A percentile compares a stretch with the other conserved stretches of the same genome.
Evolutionary conservation across 805 yeast species (phyloP).

Genomic region (Starmerella floricola): DNA sequence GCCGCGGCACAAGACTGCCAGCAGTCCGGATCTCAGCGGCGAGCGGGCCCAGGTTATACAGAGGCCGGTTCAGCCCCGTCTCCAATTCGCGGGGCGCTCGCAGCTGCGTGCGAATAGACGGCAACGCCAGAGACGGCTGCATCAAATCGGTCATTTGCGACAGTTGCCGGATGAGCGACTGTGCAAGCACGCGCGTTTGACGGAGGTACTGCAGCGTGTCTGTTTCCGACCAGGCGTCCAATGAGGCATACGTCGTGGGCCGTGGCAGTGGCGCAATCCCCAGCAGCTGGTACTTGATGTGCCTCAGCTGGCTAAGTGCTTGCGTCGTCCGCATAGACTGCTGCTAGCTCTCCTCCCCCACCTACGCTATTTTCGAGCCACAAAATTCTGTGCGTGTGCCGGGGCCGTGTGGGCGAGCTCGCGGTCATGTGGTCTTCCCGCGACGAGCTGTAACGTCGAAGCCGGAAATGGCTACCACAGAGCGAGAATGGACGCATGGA

Average conservation of each 20-base stretch:
- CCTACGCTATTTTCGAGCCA: too few relatives aligned
- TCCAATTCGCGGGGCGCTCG: background rate
- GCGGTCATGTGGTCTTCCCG: too few relatives aligned
- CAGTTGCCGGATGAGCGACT: constrained; percentile 5
- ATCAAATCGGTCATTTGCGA: constrained; percentile 8
- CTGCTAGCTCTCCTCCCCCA: background rate
- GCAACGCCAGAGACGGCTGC: background rate
- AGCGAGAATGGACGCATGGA: too few relatives aligned
- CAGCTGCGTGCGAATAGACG: constrained; percentile 2
- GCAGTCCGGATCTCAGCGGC: background rate
- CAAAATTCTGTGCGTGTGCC: too few relatives aligned
- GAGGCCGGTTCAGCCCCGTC: background rate
- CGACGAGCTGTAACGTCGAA: too few relatives aligned
- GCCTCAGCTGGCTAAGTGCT: background rate
- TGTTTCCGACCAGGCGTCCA: constrained; percentile 9
- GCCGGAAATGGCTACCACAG: too few relatives aligned
- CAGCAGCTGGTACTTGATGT: constrained; percentile 7
- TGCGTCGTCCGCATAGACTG: background rate
- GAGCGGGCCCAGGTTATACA: background rate
- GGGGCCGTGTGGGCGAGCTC: too few relatives aligned
- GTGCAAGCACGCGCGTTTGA: constrained; percentile 13
- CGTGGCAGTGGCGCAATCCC: background rate
- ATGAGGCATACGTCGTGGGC: background rate
- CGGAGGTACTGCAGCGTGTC: constrained; percentile 15
- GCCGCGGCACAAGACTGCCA: background rate